A percentile compares a stretch with the other conserved stretches of the same genome.
These are phyloP conservation scores for Xylaria acuta DNA, from an alignment of 495 filamentous ascomycete genomes.

Conservation along the genomic window DNA sequence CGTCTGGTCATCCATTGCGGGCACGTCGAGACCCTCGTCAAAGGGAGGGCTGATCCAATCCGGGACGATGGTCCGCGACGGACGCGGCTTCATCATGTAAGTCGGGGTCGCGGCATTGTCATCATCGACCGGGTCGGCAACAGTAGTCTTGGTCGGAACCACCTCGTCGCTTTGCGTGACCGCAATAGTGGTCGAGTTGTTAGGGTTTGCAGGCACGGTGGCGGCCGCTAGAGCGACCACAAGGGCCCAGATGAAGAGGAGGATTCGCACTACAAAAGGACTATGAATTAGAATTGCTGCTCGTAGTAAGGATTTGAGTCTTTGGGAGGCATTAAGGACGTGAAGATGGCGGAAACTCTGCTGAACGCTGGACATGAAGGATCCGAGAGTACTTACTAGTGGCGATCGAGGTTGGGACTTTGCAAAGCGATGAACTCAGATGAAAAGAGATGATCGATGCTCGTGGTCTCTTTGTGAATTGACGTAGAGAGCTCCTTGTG, in stretches of 20 bases:
- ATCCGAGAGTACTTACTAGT: neutral
- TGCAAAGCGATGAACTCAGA: neutral
- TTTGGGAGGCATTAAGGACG: neutral
- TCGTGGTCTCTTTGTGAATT: neutral
- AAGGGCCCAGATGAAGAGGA: neutral
- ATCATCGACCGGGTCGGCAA: neutral
- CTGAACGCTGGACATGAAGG: too few species aligned
- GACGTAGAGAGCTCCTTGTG: neutral
- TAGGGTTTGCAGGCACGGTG: neutral
- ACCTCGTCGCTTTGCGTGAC: neutral
- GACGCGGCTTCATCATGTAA: neutral
- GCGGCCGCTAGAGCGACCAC: neutral
- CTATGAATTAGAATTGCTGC: neutral
- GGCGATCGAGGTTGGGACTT: neutral
- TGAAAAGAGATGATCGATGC: neutral
- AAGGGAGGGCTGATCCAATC: constrained; percentile 3
- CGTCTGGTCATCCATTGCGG: neutral
- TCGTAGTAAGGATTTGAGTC: neutral
- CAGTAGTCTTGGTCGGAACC: neutral
- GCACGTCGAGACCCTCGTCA: neutral
- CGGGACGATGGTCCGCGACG: neutral
- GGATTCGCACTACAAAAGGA: neutral
- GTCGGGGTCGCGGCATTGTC: neutral
- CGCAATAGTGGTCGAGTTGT: neutral
- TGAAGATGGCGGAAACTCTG: neutral